These are phyloP conservation scores for Discostella stelligeroides DNA, from an alignment of 108 stramenopile species.

Conservation along the genomic window DNA sequence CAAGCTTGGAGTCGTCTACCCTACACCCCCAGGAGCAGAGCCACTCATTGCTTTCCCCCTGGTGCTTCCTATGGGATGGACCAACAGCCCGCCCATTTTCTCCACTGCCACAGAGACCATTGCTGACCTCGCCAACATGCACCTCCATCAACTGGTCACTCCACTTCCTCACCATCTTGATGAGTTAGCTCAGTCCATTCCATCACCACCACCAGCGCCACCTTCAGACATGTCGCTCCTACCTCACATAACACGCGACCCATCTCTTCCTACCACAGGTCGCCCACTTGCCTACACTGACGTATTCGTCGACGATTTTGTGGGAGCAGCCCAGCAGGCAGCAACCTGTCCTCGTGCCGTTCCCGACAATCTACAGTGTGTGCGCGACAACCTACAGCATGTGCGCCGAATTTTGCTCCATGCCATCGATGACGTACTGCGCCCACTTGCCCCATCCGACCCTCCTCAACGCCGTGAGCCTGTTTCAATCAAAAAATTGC, in stretches of 20 bases:
- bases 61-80: neutral
- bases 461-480: too few relatives aligned
- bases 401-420: too few relatives aligned
- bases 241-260: neutral
- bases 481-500: slow-evolving; percentile 13
- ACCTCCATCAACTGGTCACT: neutral
- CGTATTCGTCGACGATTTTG: too few relatives aligned
- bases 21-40: slow-evolving; percentile 1
- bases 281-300: neutral
- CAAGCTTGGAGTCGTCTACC: slow-evolving; percentile 7
- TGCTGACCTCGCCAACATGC: neutral
- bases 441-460: too few relatives aligned
- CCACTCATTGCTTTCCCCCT: slow-evolving; percentile 15
- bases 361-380: too few relatives aligned
- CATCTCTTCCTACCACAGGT: neutral
- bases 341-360: too few relatives aligned
- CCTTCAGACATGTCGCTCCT: neutral
- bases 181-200: neutral
- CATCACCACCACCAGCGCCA: slow-evolving; percentile 1
- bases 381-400: too few relatives aligned
- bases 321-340: too few relatives aligned
- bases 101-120: too few relatives aligned
- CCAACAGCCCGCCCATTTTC: slow-evolving; percentile 11
- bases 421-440: too few relatives aligned
- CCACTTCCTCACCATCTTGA: neutral